Conservation (phyloP, 441 rosid species). For the Pelargonium myrrhifolium region DNA sequence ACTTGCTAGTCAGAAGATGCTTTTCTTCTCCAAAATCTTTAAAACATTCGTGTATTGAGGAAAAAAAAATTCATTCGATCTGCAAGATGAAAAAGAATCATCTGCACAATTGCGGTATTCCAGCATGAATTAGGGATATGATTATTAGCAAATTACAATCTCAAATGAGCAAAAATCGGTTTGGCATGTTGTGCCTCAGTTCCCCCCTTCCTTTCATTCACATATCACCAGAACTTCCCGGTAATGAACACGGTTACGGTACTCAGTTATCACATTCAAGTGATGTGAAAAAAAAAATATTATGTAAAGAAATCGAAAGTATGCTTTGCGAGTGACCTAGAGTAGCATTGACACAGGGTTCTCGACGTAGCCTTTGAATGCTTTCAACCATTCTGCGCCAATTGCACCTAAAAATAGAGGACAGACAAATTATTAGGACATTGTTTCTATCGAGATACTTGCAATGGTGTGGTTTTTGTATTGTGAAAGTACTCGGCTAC, state of each 20-base stretch:
- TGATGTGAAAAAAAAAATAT: neutral
- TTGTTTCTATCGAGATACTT: neutral
- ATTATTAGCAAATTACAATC: too few relatives aligned
- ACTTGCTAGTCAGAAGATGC: too few relatives aligned
- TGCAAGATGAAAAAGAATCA: too few relatives aligned
- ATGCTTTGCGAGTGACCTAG: constrained; percentile 21
- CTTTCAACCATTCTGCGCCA: constrained; percentile 95
- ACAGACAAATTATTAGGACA: constrained; percentile 12
- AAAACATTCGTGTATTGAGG: too few relatives aligned
- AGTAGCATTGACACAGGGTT: constrained; percentile 93
- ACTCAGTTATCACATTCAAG: neutral
- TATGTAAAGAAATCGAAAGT: neutral
- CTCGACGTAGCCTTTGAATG: constrained; percentile 85
- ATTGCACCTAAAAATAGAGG: constrained; percentile 50
- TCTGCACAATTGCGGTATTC: too few relatives aligned
- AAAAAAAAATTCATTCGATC: too few relatives aligned
- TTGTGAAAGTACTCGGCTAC: constrained; percentile 6
- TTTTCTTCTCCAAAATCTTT: too few relatives aligned
- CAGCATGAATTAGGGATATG: too few relatives aligned
- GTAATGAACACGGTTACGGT: neutral
- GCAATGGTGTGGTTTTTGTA: neutral
- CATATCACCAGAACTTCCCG: too few relatives aligned
- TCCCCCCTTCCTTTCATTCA: too few relatives aligned
- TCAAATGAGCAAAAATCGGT: too few relatives aligned
- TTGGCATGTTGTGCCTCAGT: too few relatives aligned